Conservation (phyloP, 2,329 filamentous ascomycete species). For the Knufia fluminis region DNA sequence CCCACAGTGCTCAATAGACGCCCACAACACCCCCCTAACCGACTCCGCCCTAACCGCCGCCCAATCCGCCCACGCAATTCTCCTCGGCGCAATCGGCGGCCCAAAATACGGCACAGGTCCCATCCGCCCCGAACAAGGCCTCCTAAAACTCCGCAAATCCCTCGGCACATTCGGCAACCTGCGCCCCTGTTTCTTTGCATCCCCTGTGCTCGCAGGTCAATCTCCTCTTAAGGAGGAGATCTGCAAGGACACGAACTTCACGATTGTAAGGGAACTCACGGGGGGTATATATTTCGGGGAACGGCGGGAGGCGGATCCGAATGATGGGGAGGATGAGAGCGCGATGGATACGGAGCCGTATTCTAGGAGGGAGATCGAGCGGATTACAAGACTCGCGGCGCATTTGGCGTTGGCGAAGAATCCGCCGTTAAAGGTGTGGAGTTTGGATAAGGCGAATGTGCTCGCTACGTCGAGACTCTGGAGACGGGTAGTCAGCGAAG, state of each 20-base stretch:
- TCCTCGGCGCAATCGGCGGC: slow-evolving; percentile 91
- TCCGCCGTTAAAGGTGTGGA: slow-evolving; percentile 71
- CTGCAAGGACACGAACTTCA: slow-evolving; percentile 81
- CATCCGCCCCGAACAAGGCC: slow-evolving; percentile 84
- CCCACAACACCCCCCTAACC: slow-evolving; percentile 67
- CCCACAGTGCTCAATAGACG: slow-evolving; percentile 74
- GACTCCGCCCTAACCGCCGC: slow-evolving; percentile 73
- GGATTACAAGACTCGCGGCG: slow-evolving; percentile 72
- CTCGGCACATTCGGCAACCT: slow-evolving; percentile 92
- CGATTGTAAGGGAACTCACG: slow-evolving; percentile 84
- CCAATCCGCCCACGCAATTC: slow-evolving; percentile 76
- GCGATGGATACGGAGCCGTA: slow-evolving; percentile 85
- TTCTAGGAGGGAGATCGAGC: slow-evolving; percentile 74
- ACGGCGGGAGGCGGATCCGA: slow-evolving; percentile 61
- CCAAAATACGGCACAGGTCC: slow-evolving; percentile 89
- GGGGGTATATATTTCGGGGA: slow-evolving; percentile 95
- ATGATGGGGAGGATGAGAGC: slow-evolving; percentile 49
- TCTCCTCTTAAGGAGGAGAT: slow-evolving; percentile 82
- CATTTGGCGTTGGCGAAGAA: slow-evolving; percentile 68
- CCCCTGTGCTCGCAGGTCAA: slow-evolving; percentile 69
- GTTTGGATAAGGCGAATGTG: slow-evolving; percentile 93
- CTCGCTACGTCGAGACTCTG: slow-evolving; percentile 82
- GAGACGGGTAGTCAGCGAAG: slow-evolving; percentile 76
- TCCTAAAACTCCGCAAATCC: slow-evolving; percentile 85
- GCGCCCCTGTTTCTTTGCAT: slow-evolving; percentile 90